Conservation (phyloP, 345 rosid species). For the Bruguiera sexangula region DNA sequence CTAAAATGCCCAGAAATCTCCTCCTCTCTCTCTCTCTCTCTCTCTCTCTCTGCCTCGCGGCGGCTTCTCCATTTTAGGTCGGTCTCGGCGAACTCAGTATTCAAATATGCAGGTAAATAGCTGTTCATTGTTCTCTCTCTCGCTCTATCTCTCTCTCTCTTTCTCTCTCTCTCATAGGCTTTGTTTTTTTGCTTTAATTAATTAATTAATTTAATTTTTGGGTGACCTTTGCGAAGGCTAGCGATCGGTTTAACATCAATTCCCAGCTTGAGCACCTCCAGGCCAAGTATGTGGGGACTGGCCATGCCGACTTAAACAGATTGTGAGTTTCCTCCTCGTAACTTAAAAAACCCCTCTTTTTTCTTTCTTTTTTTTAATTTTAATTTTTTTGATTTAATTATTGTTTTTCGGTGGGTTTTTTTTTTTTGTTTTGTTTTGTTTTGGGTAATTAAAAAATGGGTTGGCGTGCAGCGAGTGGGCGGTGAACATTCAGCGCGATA, state of each 20-base stretch:
- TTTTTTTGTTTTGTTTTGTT: neutral
- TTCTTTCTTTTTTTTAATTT: too few species aligned
- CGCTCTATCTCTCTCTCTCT: too few species aligned
- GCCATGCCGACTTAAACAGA: conserved; percentile 91
- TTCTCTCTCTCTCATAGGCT: too few species aligned
- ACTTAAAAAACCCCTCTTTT: neutral
- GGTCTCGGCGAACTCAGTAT: neutral
- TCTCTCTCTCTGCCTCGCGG: too few species aligned
- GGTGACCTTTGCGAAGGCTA: conserved; percentile 50
- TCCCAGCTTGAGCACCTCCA: conserved; percentile 99
- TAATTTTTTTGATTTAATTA: neutral
- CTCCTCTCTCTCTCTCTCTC: too few species aligned
- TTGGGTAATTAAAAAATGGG: neutral
- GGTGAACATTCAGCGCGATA: conserved; percentile 85
- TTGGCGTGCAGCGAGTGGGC: conserved; percentile 73
- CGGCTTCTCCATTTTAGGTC: neutral
- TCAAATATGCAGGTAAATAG: conserved; percentile 9
- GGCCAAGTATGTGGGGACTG: conserved; percentile 95
- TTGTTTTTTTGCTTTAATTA: too few species aligned
- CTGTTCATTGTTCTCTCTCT: neutral
- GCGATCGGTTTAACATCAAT: conserved; percentile 96
- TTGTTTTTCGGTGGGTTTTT: neutral
- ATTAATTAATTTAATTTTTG: too few species aligned
- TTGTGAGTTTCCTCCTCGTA: conserved; percentile 44
- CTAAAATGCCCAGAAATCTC: too few species aligned